Base-by-base conservation (phyloP, 352 stramenopile genomes). In the Phytophthora lateralis region DNA sequence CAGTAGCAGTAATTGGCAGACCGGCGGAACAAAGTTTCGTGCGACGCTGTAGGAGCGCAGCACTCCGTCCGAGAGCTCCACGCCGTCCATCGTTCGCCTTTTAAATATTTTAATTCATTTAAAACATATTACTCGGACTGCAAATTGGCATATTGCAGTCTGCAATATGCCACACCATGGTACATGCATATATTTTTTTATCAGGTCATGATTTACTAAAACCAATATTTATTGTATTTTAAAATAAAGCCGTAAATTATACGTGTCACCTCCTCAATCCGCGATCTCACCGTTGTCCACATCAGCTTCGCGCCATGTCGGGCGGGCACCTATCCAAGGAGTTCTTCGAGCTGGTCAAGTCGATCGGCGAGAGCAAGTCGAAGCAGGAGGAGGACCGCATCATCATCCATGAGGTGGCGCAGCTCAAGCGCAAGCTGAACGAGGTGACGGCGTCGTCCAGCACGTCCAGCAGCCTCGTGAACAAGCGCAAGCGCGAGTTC, bases 371-470 rank as follows among this genome's bases (percentile, higher is more conserved):
- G 85, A 98, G 90, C 76, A 99, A 99, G 79, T 99, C 96, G 17
- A 99, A 99, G 86, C 98, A 99, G 81, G 98, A 99, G 85, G 98
- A 99, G 76, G 98, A 99, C 79, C 88, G 96, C 51, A 99, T 99
- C 67, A 99, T 99, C 67, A 80, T 95, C 53, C 86, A 96, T 80
- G 97, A 99, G 80, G 88, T 99, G 35, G 76, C 77, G 44, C 85
- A 91, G 44, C 90, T 99, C 46, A 99, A 99, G 82, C 91, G 94
- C 69, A 98, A 98, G 75, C 86, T 99, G 52, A 90, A 73, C 69
- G 88, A 97, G 48, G 78, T 93, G 45, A 93, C 85, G 41, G 72
- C 80, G 43, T 85, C 85, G 66, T 90, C 80, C 51, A 85, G 79
- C 63, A 88, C 75, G 58, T 81, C 85, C 26, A 81, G 80, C 53